phyloP scores from a whole-genome alignment of 345 rosid species.

The Adansonia digitata region DNA sequence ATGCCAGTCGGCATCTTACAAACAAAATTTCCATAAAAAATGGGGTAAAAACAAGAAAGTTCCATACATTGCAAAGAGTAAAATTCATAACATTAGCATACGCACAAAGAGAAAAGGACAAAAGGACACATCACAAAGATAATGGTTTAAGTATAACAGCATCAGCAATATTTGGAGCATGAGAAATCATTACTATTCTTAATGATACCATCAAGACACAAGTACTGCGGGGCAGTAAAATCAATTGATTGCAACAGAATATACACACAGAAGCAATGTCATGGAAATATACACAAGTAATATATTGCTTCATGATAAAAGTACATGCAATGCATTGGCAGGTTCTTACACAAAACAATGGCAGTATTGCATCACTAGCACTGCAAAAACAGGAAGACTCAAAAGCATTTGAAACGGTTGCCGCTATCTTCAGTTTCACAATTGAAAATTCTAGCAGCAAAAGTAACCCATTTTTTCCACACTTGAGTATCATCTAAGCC shows the following conservation, averaged over 20 bases:
- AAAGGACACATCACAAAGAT: not conserved
- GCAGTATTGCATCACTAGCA: conserved; percentile 31
- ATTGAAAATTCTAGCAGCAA: conserved; percentile 29
- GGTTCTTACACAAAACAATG: conserved; percentile 28
- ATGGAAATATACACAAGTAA: conserved; percentile 41
- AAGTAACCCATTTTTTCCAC: conserved; percentile 11
- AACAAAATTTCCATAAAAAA: not conserved
- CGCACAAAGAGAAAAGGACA: not conserved
- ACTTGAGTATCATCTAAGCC: conserved; percentile 49
- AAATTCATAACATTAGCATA: not conserved
- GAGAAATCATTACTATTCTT: conserved; percentile 22
- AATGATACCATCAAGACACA: conserved; percentile 15
- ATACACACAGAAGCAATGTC: conserved; percentile 46
- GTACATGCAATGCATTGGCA: conserved; percentile 31
- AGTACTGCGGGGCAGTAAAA: conserved; percentile 21
- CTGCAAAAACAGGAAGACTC: conserved; percentile 30
- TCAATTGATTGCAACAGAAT: conserved; percentile 43
- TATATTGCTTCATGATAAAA: conserved; percentile 30
- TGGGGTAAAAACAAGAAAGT: not conserved
- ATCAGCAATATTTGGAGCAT: conserved; percentile 9
- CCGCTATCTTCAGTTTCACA: conserved; percentile 21
- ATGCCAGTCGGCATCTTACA: not conserved
- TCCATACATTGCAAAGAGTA: not conserved
- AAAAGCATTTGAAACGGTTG: conserved; percentile 27
- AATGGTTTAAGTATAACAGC: not conserved